phyloP scores from a whole-genome alignment of 169 alveolate species.

The Amoebophrya sp. region DNA sequence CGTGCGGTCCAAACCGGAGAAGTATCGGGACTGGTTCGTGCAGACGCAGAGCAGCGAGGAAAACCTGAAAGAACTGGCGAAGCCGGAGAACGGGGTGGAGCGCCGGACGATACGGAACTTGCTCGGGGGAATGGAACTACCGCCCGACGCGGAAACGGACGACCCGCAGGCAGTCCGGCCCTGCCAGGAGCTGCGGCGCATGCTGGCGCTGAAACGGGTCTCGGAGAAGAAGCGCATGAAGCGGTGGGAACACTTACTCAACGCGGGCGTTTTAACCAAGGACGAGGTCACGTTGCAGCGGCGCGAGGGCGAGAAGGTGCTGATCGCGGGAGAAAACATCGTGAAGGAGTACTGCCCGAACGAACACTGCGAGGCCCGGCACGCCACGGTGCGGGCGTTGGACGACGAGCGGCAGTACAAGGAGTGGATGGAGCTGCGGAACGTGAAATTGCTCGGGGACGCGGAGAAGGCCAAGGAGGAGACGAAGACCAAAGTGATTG shows the following conservation, averaged over 20 bases:
- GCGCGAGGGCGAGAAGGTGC: background rate
- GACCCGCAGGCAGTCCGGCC: background rate
- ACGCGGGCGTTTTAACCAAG: background rate
- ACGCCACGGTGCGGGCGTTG: background rate
- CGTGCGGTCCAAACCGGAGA: background rate
- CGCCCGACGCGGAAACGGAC: background rate
- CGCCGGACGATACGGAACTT: background rate
- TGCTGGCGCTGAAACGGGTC: background rate
- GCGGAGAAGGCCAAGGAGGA: background rate
- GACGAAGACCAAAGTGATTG: background rate
- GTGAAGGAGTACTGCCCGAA: background rate
- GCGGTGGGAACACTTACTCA: too few relatives aligned
- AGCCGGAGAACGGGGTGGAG: background rate
- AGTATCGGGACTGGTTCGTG: background rate
- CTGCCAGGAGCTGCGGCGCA: background rate
- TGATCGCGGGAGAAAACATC: background rate
- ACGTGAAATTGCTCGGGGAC: background rate
- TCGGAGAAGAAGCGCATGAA: background rate
- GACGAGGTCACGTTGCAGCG: background rate
- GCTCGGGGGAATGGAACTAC: background rate
- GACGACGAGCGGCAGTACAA: background rate
- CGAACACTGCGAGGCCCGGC: background rate
- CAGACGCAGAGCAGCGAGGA: background rate
- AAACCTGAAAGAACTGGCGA: background rate
- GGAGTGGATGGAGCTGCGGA: background rate